Base-by-base conservation (phyloP, 139 green algal species). In the Chlorella sp. region DNA sequence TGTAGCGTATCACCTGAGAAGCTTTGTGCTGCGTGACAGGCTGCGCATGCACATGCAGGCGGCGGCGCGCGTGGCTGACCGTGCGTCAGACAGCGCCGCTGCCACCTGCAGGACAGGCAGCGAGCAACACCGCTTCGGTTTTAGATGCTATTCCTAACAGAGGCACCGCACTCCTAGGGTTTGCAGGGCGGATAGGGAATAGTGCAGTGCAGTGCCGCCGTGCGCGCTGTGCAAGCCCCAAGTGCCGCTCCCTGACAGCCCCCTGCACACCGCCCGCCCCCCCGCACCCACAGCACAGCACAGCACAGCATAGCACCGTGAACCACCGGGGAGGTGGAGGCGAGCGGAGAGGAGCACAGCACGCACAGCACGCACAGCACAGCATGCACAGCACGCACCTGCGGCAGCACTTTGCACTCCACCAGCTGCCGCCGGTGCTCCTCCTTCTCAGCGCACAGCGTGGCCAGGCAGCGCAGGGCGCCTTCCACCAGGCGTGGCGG, bases 11-110 rank as follows among this genome's bases (percentile, higher is more conserved):
- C 75, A 89, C 87, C 90, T 48, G 1, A 92, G 90, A 32, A 92
- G 81, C 91, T 93, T 92, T 12, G 96, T 95, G 84, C 91, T 96
- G 53, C 96, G 92, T 15, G 92, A 96, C 75, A 99, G 93, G 69
- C 93, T 96, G 26, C 92, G 91, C 73, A 98, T 88, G 81, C 94
- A 97, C 26, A 90, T 48, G 83, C 96, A 98, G 0, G 96, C 97
- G 22, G 95, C 97, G 0, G 88, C 92, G n/a, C 82, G 39, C 89
- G 22, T 85, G 91, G 32, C 75, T 4, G 36, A 24, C 0, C 32
- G 21, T 9, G 80, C 40, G 81, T 96, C 89, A 34, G 92, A 89
- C 85, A 98, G 86, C 42, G 68, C 80, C 0, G 57, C 53, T 37
- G 96, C 42, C 0, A 88, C 57, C 84, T 88, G 84, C 68, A 40